phyloP scores from a whole-genome alignment of 140 eudicot species.

The Senecio squalidus region DNA sequence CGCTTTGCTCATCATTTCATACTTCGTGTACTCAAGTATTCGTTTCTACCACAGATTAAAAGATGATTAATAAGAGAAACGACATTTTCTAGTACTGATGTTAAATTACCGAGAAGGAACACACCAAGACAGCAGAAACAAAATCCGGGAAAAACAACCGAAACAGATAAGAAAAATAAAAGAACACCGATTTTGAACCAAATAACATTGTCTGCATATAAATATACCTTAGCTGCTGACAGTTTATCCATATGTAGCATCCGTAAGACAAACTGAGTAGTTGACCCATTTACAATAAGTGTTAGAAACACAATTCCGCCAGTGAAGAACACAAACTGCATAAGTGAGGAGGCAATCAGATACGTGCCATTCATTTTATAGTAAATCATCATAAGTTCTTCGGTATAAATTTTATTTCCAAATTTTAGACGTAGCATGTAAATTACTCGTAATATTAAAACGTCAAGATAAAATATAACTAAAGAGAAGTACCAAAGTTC shows the following conservation, averaged over 20 bases:
- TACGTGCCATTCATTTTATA: neutral
- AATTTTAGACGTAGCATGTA: neutral
- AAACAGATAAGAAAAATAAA: neutral
- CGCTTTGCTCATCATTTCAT: conserved; percentile 85
- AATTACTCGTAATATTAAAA: neutral
- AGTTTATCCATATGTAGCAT: conserved; percentile 65
- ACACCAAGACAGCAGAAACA: neutral
- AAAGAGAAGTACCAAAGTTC: conserved; percentile 57
- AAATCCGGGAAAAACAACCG: neutral
- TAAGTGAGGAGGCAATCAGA: conserved; percentile 1
- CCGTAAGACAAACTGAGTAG: conserved; percentile 78
- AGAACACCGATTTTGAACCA: neutral
- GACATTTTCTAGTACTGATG: neutral
- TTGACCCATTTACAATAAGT: conserved; percentile 86
- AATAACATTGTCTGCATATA: neutral
- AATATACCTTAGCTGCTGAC: conserved; percentile 67
- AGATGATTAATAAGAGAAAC: neutral
- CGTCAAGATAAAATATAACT: neutral
- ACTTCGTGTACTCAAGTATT: conserved; percentile 67
- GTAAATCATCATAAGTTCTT: neutral
- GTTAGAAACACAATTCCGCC: conserved; percentile 92
- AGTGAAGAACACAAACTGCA: conserved; percentile 96
- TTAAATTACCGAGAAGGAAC: neutral
- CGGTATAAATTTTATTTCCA: neutral
- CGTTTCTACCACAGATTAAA: conserved; percentile 50